Evolutionary conservation across 176 grass and related monocot genomes (phyloP), one percentile per base, ranked within the genome.

Genomic region (Ananas comosus): DNA sequence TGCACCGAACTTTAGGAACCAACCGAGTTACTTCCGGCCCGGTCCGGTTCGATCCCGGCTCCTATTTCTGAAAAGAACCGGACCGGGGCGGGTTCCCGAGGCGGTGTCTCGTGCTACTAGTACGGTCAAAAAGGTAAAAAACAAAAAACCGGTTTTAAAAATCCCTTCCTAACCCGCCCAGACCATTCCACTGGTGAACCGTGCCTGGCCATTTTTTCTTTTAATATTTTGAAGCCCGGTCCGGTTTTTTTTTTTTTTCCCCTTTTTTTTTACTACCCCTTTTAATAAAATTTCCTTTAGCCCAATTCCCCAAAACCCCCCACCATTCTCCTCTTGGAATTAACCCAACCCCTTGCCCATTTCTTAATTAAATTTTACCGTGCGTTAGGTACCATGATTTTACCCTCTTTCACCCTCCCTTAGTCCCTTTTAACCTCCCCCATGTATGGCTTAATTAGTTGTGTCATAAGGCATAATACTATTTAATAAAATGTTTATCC

Each of bases 221-320:
- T 57, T 16, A 12, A 17, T 17, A 4, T 17, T 16, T 1, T 58
- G 9, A n/a, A 58, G 19, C 10, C 9, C 3, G 4, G 12, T 51
- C 65, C 24, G 17, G 33, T 50, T 59, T 23, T 27, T 23, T 57
- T 76, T 67, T 50, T 17, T 12, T 23, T 51, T 17, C 0, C 21
- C 21, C n/a, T 8, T 21, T n/a, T 11, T 52, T 47, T 4, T 48
- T 76, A 42, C 33, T 42, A 42, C 33, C 33, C 29, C 33, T 42
- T 42, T 42, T 42, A 42, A 18, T 18, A 61, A 9, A 57, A 16
- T 57, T 16, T 17, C n/a, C 56, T 75, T 52, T 51, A 70, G 65
- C 69, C 77, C 94, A 81, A 42, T 74, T 88, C 75, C 89, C 94
- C 28, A 97, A 84, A 82, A 61, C 50, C 49, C 78, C 82, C 89